These are phyloP conservation scores for Tuber borchii DNA, from an alignment of 495 filamentous ascomycete species.

Conservation along the genomic window DNA sequence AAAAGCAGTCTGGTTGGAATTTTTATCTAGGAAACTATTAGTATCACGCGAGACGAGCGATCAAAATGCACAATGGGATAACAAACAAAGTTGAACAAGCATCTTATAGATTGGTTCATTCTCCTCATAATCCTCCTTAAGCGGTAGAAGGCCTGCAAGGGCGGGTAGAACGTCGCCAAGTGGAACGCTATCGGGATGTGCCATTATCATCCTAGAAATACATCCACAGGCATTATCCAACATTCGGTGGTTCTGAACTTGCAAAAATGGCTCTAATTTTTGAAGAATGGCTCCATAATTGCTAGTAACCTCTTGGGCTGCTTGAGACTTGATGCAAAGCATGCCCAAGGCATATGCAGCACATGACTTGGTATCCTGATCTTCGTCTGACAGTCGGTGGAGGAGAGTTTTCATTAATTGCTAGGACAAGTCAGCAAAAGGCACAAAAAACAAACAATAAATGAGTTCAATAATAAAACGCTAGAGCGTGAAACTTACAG, in stretches of 20 bases:
- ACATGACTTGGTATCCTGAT: constrained; percentile 88
- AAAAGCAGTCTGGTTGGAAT: constrained; percentile 63
- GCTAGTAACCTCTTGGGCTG: constrained; percentile 62
- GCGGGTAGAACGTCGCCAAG: constrained; percentile 72
- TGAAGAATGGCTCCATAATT: constrained; percentile 67
- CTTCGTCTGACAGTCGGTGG: constrained; percentile 81
- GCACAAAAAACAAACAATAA: background rate
- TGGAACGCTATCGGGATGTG: constrained; percentile 70
- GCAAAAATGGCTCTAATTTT: constrained; percentile 77
- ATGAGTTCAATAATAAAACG: background rate
- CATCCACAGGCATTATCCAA: constrained; percentile 94
- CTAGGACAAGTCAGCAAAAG: constrained; percentile 11
- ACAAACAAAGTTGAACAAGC: constrained; percentile 79
- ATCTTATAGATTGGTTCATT: constrained; percentile 86
- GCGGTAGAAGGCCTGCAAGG: constrained; percentile 69
- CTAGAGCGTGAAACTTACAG: constrained; percentile 20
- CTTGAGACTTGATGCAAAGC: constrained; percentile 69
- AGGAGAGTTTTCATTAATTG: constrained; percentile 71
- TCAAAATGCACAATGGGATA: constrained; percentile 2
- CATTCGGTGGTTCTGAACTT: constrained; percentile 64
- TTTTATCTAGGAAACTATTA: constrained; percentile 54
- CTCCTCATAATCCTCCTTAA: constrained; percentile 94
- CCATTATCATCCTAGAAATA: constrained; percentile 82
- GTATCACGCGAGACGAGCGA: background rate
- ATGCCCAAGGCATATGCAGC: constrained; percentile 85